phyloP scores from a whole-genome alignment of 208 protist species.

The Crithidia acanthocephali region DNA sequence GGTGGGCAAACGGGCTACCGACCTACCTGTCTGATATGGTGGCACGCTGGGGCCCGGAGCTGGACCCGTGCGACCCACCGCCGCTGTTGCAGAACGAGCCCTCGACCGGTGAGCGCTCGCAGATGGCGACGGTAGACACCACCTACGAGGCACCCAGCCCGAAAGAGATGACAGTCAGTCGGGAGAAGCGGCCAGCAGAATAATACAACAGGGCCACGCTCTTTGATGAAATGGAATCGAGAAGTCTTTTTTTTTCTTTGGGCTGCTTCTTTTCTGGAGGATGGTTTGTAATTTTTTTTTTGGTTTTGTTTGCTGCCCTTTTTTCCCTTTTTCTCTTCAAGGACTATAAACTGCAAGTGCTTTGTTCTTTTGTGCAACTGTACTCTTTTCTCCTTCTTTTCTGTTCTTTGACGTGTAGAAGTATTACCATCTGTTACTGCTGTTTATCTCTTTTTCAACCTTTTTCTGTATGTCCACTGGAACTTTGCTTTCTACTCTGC shows the following conservation, averaged over 20 bases:
- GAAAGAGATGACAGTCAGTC: neutral
- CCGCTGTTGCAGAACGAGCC: slow-evolving; percentile 18
- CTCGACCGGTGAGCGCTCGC: neutral
- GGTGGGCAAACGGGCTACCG: slow-evolving; percentile 53
- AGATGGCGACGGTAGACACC: neutral
- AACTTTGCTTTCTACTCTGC: no score
- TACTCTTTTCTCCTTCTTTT: neutral
- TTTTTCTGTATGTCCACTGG: no score
- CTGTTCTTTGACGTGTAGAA: neutral
- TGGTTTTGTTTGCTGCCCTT: no score
- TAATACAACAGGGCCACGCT: slow-evolving; percentile 4
- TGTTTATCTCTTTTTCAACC: neutral
- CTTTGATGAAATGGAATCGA: no score
- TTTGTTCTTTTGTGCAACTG: neutral
- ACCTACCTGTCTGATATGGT: slow-evolving; percentile 54
- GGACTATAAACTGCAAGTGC: neutral
- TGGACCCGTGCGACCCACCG: slow-evolving; percentile 30
- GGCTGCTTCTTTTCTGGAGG: neutral
- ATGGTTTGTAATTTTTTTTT: neutral
- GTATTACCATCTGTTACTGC: neutral
- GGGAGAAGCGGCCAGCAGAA: neutral
- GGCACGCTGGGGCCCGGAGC: slow-evolving; percentile 65
- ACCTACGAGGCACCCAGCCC: neutral
- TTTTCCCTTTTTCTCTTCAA: neutral
- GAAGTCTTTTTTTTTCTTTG: neutral